Evolutionary conservation across 768 basidiomycete species (phyloP), one percentile per base, ranked within the genome.

Genomic region (Thelephora ganbajun): DNA sequence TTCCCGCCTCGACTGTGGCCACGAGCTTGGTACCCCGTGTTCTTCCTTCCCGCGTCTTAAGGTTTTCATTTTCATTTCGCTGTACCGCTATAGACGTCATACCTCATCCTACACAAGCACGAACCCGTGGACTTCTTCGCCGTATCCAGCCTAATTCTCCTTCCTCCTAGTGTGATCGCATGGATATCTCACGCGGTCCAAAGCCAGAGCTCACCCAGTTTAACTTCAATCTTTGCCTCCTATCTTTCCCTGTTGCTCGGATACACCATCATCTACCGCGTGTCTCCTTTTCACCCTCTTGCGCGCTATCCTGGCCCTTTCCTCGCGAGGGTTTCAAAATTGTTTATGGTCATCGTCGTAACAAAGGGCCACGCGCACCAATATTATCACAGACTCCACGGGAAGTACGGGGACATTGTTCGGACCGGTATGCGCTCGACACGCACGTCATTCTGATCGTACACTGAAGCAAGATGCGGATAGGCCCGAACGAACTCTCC

Each of bases 281-380:
- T 76, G 6, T 75, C 74, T 5, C 72, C 74, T 2, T 69, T 68
- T 58, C 76, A 78, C 56, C 73, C 75, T 4, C 62, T 77, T 4
- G 69, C 71, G 13, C 55, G 60, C 41, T 74, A 70, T 53, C 74
- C 74, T 19, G 76, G 74, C 13, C 77, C 75, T 1, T 9, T 68
- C 0, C 45, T 69, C 4, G 63, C 62, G 56, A 72, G 63, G 45
- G 26, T 72, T 19, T 64, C 69, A 7, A 70, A 71, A 47, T 54
- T 72, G 12, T 63, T 61, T 51, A 57, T 65, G 14, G 65, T 65
- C 2, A 61, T 60, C 47, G 47, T 68, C 6, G 63, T 64, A 14
- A 51, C 57, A 13, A 50, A 49, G 0, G 76, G 74, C 9, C 66
- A 68, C 44, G 55, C 55, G 11, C 59, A 67, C 47, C 33, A 53